Evolutionary conservation across 257 asterid genomes (phyloP), one percentile per base, ranked within the genome.

Genomic region (Gardenia jasminoides): DNA sequence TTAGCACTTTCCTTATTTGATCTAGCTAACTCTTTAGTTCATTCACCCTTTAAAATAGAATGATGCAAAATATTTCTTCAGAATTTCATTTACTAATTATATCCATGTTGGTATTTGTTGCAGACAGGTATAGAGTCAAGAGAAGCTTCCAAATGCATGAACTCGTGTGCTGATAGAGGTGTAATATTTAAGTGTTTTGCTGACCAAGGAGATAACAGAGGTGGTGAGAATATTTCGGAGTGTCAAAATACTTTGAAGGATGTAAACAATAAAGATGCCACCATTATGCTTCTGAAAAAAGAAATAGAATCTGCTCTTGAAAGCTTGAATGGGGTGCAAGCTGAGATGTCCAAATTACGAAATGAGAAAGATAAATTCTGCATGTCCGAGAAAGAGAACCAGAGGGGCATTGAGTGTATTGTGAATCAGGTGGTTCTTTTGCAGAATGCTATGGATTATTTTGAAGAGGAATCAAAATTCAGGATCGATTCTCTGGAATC

Each of bases 281-380:
- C 92, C 65, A 86, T 89, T 81, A 47, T 80, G 84, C 93, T 87
- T 80, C 86, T 92, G 80, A 89, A 87, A 87, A 88, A 86, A 80
- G 98, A 92, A 89, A 83, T 91, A 52, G 94, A 89, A 86, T 85
- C 83, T 81, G 93, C 97, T 74, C 90, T 91, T 65, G 83, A 83
- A 80, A 89, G 90, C 85, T 87, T 93, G 80, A 84, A 93, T 85
- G 91, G 81, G 69, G 88, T 95, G 88, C 88, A 91, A 84, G 82
- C 85, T 50, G 93, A 93, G 90, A 91, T 95, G 90, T 89, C 83
- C 75, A 83, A 67, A 78, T 74, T 93, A 86, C 81, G 61, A 17
- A 61, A 43, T 54, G 98, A 90, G 89, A 93, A 91, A 86, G 90
- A 92, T 73, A 88, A 86, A 79, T 77, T 89, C 80, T 64, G 78